Evolutionary conservation across 202 grass and related monocot species (phyloP).

Genomic region (Setaria viridis): DNA sequence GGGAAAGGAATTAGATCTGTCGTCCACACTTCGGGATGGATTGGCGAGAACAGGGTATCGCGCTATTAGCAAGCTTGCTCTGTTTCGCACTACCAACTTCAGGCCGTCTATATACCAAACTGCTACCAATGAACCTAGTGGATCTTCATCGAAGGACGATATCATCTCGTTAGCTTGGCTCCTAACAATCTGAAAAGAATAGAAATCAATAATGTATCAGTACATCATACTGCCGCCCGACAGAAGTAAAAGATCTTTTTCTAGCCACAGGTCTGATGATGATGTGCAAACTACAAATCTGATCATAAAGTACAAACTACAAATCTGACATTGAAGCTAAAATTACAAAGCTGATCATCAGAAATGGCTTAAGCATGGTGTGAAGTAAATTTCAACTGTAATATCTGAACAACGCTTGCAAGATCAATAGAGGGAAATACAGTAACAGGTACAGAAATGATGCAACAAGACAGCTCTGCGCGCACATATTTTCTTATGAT

Average conservation of each 20-base stretch:
- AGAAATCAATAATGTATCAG: conserved; percentile 16
- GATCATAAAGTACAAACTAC: neutral
- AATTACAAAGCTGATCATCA: neutral
- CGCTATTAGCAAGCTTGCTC: neutral
- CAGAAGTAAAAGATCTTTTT: neutral
- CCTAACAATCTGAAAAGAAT: conserved; percentile 41
- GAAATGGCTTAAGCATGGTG: neutral
- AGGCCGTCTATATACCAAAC: conserved; percentile 27
- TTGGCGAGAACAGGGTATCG: conserved; percentile 16
- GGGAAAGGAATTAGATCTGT: neutral
- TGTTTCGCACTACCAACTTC: conserved; percentile 9
- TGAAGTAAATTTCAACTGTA: neutral
- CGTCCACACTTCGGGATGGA: neutral
- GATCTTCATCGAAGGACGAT: conserved; percentile 20
- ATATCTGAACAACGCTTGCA: neutral
- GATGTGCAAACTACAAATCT: neutral
- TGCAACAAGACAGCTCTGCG: neutral
- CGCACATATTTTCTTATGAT: neutral
- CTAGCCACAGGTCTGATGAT: neutral
- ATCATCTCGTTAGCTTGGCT: conserved; percentile 34
- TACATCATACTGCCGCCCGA: neutral
- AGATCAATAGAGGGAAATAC: neutral
- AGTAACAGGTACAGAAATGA: neutral
- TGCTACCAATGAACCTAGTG: conserved; percentile 30
- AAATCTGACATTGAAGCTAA: neutral